Base-by-base conservation (phyloP, 179 eudicot genomes). In the Nepenthes alata region DNA sequence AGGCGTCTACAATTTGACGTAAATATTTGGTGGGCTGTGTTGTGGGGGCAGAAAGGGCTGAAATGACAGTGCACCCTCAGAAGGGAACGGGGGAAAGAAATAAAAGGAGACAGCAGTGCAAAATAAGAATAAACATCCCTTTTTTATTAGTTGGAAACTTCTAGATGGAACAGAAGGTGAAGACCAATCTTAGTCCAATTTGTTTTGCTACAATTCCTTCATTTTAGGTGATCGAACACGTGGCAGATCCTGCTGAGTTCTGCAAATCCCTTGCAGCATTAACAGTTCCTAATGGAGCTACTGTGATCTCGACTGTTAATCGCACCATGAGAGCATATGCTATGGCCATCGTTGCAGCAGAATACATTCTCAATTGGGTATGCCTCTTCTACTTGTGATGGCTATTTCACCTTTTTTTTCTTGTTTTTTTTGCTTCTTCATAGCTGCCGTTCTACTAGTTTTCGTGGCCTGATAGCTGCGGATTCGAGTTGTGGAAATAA, bases 251-350 rank as follows among this genome's bases (percentile, higher is more conserved):
- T 62, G 72, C 93, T 53, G 93, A 85, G 41, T 93, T 91, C 76
- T 89, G 98, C 83, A 85, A 81, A 67, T 93, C 98, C 36, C 68
- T 93, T 72, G 78, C 87, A 60, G 82, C 83, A 35, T 72, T 93
- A 69, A 81, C 93, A 60, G 80, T 75, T 72, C 62, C 79, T 67
- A 71, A 78, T 65, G 98, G 98, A 63, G 98, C 95, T 67, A 83
- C 86, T 72, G 59, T 93, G 64, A 78, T 93, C 64, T 89, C 98
- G 61, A 93, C 98, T 5, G 63, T 89, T 37, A 93, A 89, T 74
- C 98, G 98, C 53, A 78, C 96, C 57, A 77, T 86, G 85, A 81
- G 90, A 82, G 83, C 93, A 37, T 93, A 89, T 83, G 98, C 95
- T 55, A 70, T 86, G 37, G 81, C 95, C 56, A 86, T 93, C 47